Evolutionary conservation across 2,329 filamentous ascomycete species (phyloP).

Genomic region (Clathrospora elynae): DNA sequence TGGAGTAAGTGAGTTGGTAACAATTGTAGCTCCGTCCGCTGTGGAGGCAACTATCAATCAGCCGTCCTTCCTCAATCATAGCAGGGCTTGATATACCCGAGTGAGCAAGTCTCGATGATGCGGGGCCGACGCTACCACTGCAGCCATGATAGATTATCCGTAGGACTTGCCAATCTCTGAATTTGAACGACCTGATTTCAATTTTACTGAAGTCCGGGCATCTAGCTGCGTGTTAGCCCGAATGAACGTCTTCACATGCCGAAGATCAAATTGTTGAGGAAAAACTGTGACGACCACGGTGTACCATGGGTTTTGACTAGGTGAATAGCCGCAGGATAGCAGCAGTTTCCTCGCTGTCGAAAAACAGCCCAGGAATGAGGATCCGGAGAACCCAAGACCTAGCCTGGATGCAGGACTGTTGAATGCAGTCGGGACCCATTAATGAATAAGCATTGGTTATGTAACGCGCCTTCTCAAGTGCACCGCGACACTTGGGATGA

Average conservation of each 20-base stretch:
- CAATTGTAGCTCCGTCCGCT: background rate
- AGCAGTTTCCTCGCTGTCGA: too few species aligned
- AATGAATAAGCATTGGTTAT: too few species aligned
- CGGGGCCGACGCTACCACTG: constrained; percentile 9
- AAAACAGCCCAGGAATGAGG: too few species aligned
- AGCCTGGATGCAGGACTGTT: too few species aligned
- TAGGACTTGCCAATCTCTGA: constrained; percentile 4
- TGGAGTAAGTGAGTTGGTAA: constrained; percentile 1
- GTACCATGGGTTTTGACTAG: too few species aligned
- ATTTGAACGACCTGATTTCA: background rate
- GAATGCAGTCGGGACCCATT: too few species aligned
- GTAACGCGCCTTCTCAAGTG: too few species aligned
- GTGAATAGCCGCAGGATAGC: too few species aligned
- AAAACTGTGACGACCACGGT: too few species aligned
- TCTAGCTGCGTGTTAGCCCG: background rate
- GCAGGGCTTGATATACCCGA: constrained; percentile 1
- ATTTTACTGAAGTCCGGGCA: background rate
- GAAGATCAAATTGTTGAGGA: background rate
- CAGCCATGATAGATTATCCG: constrained; percentile 1
- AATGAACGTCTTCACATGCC: background rate
- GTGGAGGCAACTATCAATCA: constrained; percentile 4
- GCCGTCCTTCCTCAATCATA: background rate
- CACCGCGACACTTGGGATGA: too few species aligned
- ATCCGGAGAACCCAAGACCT: too few species aligned
- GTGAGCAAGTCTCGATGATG: background rate